Base-by-base conservation (phyloP, 2,329 filamentous ascomycete species). In the Ophidiomyces ophidiicola region DNA sequence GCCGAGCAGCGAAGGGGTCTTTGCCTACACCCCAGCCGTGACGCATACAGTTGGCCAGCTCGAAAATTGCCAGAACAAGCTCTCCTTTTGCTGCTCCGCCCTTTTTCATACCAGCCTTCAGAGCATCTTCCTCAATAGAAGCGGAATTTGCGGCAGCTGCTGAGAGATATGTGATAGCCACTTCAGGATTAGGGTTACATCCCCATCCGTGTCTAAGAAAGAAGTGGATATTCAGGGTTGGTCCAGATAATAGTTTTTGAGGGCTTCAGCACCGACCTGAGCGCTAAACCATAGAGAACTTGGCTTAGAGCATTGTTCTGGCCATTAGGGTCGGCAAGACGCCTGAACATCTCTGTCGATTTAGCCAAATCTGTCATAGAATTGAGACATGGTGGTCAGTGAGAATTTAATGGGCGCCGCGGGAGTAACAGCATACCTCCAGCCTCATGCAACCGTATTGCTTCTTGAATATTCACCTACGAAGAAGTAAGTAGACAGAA, bases 61-160 rank as follows among this genome's bases (percentile, higher is more conserved):
- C 90, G 54, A 90, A 96, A 48, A 98, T 96, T 44, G 90, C 88
- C 45, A 98, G 76, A 12, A 96, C 83, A 38, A 98, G 72, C 68
- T 98, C 90, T 44, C 90, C 90, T 64, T 96, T 98, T 31, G 88
- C 88, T 10, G 83, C 80, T 44, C 90, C 90, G 37, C 90, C 90
- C 62, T 90, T 93, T 62, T 85, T 90, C 61, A 92, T 75, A 11
- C 88, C 90, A 6, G 87, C 82, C 49, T 80, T 70, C 15, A 96
- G 74, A 20, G 90, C 90, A 52, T 86, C 69, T 38, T 82, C 74
- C 66, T 98, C 90, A 40, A 98, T 76, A 29, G 76, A 72, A 17
- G 88, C 90, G 17, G 86, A 85, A 62, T 94, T 94, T 31, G 83
- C 81, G 4, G 90, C 90, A 33, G 90, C 90, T 20, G 82, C 77